Base-by-base conservation (phyloP, 176 grass and related monocot species). In the Otatea glauca region DNA sequence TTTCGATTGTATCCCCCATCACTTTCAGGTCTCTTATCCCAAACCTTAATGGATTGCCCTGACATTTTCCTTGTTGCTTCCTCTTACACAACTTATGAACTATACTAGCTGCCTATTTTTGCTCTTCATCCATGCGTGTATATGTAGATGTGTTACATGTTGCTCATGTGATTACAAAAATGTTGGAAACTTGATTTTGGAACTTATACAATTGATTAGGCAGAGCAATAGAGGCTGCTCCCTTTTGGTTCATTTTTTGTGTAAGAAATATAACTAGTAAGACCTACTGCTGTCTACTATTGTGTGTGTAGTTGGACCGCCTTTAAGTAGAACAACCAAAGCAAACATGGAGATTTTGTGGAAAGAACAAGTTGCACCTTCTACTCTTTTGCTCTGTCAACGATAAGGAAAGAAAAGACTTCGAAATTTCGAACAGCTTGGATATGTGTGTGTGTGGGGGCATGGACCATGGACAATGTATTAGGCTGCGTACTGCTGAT, bases 371-470 rank as follows among this genome's bases (percentile, higher is more conserved):
- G 20, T 53, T 74, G 70, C 9, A 24, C 7, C 70, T 74, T 49
- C 27, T 23, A 15, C 2, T 17, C 42, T 37, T 82, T 48, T 21
- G 50, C 15, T 55, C 34, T 54, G 61, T 32, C 82, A 67, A 55
- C n/a, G 34, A 67, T 76, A 67, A 84, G 48, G n/a, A 56, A 68
- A 68, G 72, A 67, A 68, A 76, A 84, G 35, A 68, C 72, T 64
- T 81, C 10, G 11, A 34, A 29, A 88, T 48, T 88, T 68, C 18
- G 27, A 78, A 79, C 72, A 47, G 67, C 38, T 80, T n/a, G n/a
- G n/a, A n/a, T n/a, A n/a, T n/a, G n/a, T n/a, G n/a, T n/a, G n/a
- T n/a, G n/a, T n/a, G n/a, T n/a, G n/a, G n/a, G n/a, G n/a, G n/a
- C n/a, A 58, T 38, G 47, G 65, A 21, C 49, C 43, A 44, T 63